These are phyloP conservation scores for Suillus lakei DNA, from an alignment of 768 basidiomycete genomes.

Conservation along the genomic window DNA sequence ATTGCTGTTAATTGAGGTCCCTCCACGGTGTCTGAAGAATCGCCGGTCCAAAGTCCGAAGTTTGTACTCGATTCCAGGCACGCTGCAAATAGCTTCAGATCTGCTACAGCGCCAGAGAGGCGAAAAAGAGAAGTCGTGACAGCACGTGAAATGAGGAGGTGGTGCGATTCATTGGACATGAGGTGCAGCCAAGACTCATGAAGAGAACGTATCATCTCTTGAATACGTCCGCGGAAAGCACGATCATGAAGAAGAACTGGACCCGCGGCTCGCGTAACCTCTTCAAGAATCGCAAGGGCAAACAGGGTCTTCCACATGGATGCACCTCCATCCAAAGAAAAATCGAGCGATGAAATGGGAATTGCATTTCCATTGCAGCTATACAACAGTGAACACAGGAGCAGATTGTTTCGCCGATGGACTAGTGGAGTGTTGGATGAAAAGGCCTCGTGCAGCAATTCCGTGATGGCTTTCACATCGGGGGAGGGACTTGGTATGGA, in stretches of 20 bases:
- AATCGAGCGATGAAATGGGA: slow-evolving; percentile 1
- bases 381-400: slow-evolving; percentile 2
- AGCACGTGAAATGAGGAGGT: slow-evolving; percentile 39
- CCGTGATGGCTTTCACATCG: neutral
- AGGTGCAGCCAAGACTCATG: slow-evolving; percentile 46
- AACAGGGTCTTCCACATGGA: slow-evolving; percentile 47
- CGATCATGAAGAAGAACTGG: slow-evolving; percentile 27
- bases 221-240: slow-evolving; percentile 13
- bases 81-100: slow-evolving; percentile 40
- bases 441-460: slow-evolving; percentile 23
- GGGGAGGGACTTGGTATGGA: too few relatives aligned
- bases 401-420: slow-evolving; percentile 44
- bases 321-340: slow-evolving; percentile 3
- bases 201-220: slow-evolving; percentile 30
- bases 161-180: slow-evolving; percentile 7
- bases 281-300: slow-evolving; percentile 44
- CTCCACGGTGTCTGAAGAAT: slow-evolving; percentile 12
- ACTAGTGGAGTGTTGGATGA: slow-evolving; percentile 28
- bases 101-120: slow-evolving; percentile 44
- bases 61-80: slow-evolving; percentile 31
- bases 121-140: slow-evolving; percentile 51
- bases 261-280: slow-evolving; percentile 19
- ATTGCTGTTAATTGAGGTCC: slow-evolving; percentile 17
- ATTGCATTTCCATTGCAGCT: neutral
- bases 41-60: neutral